Evolutionary conservation across 2,329 filamentous ascomycete genomes (phyloP).

Genomic region (Colletotrichum shisoi): DNA sequence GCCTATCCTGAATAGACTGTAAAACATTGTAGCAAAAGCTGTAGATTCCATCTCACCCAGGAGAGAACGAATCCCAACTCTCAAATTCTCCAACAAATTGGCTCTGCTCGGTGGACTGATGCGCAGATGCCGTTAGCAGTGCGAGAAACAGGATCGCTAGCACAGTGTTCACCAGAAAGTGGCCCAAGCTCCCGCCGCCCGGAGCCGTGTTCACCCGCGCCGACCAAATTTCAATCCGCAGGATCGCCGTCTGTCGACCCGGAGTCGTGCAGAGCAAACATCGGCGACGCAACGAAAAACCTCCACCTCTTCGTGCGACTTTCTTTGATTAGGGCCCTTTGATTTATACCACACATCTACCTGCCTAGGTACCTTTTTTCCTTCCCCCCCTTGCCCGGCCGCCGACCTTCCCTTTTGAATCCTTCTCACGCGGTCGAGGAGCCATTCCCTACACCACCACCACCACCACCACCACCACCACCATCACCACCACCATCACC

Average conservation of each 20-base stretch:
- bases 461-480: not conserved
- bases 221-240: constrained; percentile 27
- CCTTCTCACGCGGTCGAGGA: too few relatives aligned
- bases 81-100: not conserved
- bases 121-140: not conserved
- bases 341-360: too few relatives aligned
- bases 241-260: constrained; percentile 25
- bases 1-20: not conserved
- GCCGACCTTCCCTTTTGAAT: not conserved
- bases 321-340: not conserved
- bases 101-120: constrained; percentile 14
- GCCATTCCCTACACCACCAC: not conserved
- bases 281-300: not conserved
- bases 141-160: not conserved
- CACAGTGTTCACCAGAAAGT: constrained; percentile 16
- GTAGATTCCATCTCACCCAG: constrained; percentile 3
- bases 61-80: not conserved
- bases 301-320: not conserved
- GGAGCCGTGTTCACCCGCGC: constrained; percentile 33
- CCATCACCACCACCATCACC: not conserved
- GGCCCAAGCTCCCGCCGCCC: constrained; percentile 32
- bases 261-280: not conserved
- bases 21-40: constrained; percentile 4
- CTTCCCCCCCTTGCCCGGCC: not conserved
- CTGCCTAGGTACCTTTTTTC: too few relatives aligned